Evolutionary conservation across 2,329 filamentous ascomycete genomes (phyloP).

Genomic region (Sclerotinia minor): DNA sequence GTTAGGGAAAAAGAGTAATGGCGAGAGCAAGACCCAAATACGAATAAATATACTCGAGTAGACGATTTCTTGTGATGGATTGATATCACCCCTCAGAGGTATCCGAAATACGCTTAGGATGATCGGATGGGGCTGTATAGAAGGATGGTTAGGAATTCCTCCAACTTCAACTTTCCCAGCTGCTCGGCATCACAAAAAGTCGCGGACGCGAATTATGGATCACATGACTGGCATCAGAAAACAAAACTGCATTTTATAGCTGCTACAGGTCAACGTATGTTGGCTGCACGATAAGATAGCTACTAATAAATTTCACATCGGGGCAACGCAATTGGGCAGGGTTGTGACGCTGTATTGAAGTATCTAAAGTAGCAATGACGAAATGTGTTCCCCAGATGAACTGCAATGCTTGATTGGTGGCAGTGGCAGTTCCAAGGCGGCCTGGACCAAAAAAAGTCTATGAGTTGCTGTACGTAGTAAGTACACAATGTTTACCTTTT

Average conservation of each 20-base stretch:
- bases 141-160: conserved; percentile 2
- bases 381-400: conserved; percentile 19
- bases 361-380: conserved; percentile 16
- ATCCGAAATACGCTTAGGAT: not conserved
- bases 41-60: conserved; percentile 2
- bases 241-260: not conserved
- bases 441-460: not conserved
- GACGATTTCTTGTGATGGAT: not conserved
- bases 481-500: not conserved
- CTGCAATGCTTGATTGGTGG: conserved; percentile 10
- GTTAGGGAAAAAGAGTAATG: conserved; percentile 22
- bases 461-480: not conserved
- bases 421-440: not conserved
- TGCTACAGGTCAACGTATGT: not conserved
- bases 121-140: not conserved
- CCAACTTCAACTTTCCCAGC: not conserved
- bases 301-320: too few species aligned
- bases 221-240: conserved; percentile 6
- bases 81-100: not conserved
- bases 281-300: not conserved
- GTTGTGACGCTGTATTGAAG: not conserved
- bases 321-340: not conserved
- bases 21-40: not conserved
- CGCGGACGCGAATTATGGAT: conserved; percentile 22
- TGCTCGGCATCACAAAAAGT: conserved; percentile 18